Base-by-base conservation (phyloP, 352 stramenopile species). In the Albugo candida region DNA sequence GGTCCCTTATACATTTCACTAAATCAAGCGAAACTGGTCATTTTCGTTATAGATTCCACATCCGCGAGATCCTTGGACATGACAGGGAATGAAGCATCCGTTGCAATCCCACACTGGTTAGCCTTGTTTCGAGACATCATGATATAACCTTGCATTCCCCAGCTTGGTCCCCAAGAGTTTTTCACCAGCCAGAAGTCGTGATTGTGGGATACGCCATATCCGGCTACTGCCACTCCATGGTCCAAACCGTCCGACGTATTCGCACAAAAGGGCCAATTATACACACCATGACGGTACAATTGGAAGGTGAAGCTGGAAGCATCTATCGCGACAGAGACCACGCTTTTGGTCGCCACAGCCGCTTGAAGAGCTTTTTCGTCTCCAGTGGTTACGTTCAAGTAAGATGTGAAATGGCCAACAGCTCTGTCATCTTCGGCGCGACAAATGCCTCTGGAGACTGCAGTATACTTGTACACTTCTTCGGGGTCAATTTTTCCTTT, bases 61-160 rank as follows among this genome's bases (percentile, higher is more conserved):
- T 36, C 35, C 6, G 47, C 42, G 24, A 55, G 41, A 13, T 45
- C 37, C 52, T 66, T 66, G 24, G 51, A 37, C 58, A 61, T 61
- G 46, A 79, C 74, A 36, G 73, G 70, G 56, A 80, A 92, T 39
- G 72, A 87, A 20, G 81, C 63, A 41, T 81, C 70, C 27, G 69
- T 96, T 40, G 94, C 75, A 51, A 98, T 91, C 17, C 92, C 91
- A 60, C 92, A 98, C 34, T 94, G 94, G 46, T 96, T 96, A 10
- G 81, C 74, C 41, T 82, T 77, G 49, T 77, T 70, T 52, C 80
- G 74, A 13, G 55, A 54, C 46, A 95, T 65, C 45, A 76, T 75
- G 48, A 95, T 87, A 64, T 88, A 94, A 41, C 83, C 83, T 5
- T 89, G 49, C 55, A 93, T 81, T 40, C 86, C 86, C 86, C 86